phyloP scores from a whole-genome alignment of 345 rosid species.

The Gossypium stocksii region DNA sequence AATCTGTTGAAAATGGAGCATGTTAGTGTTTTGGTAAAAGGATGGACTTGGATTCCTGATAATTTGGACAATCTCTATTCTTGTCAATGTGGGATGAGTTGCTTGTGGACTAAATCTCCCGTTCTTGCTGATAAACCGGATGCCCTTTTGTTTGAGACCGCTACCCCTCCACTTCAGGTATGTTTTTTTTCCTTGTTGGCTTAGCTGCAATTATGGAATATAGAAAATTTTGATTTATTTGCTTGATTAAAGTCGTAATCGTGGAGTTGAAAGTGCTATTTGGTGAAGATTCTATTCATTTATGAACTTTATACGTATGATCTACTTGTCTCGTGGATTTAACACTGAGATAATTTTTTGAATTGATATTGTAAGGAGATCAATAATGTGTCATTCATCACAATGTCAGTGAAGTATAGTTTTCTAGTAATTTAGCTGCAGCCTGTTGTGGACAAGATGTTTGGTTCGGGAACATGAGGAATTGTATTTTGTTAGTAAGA shows the following conservation, averaged over 20 bases:
- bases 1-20: constrained; percentile 50
- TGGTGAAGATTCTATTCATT: neutral
- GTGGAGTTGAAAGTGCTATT: neutral
- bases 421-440: neutral
- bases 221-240: neutral
- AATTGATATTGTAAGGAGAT: neutral
- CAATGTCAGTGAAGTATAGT: neutral
- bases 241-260: constrained; percentile 3
- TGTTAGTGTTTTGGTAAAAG: constrained; percentile 74
- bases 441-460: neutral
- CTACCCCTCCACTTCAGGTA: constrained; percentile 77
- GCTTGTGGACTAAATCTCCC: constrained; percentile 94
- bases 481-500: neutral
- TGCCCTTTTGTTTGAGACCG: constrained; percentile 74
- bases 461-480: neutral
- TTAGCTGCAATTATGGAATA: neutral
- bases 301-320: neutral
- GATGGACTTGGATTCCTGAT: constrained; percentile 99
- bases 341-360: neutral
- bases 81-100: constrained; percentile 81
- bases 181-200: neutral
- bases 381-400: neutral
- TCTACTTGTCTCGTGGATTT: neutral
- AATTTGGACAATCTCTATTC: constrained; percentile 83
- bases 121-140: constrained; percentile 87